Conservation (phyloP, 1,139 yeast genomes). For the Debaryomyces nepalensis region DNA sequence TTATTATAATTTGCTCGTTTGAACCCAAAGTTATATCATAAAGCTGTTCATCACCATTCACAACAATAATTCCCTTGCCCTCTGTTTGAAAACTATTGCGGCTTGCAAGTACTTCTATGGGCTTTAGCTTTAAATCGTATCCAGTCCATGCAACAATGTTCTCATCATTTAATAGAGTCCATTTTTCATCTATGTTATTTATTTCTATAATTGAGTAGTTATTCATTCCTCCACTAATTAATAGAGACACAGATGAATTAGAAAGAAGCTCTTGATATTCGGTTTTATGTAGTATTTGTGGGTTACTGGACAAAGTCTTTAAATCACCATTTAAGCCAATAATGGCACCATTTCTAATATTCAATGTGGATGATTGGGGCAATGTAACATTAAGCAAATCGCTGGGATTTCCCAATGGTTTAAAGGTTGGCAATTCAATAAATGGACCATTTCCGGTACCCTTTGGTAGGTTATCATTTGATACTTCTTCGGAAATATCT, state of each 20-base stretch:
- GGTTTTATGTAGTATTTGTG: conserved; percentile 22
- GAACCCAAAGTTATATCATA: conserved; percentile 33
- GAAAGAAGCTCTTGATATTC: conserved; percentile 34
- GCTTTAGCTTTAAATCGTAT: conserved; percentile 32
- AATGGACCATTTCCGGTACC: conserved; percentile 49
- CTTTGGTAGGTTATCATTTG: conserved; percentile 22
- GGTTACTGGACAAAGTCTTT: conserved; percentile 21
- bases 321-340: conserved; percentile 43
- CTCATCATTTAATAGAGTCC: conserved; percentile 41
- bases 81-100: conserved; percentile 26
- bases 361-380: conserved; percentile 40
- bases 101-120: conserved; percentile 22
- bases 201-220: conserved; percentile 34
- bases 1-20: conserved; percentile 39
- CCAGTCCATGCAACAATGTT: conserved; percentile 54
- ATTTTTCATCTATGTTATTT: conserved; percentile 24
- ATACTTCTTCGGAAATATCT: conserved; percentile 20
- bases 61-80: conserved; percentile 45
- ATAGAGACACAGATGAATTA: conserved; percentile 30
- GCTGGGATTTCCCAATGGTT: conserved; percentile 37
- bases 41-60: conserved; percentile 42
- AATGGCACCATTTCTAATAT: conserved; percentile 36
- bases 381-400: conserved; percentile 38
- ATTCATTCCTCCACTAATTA: conserved; percentile 33
- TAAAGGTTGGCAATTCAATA: conserved; percentile 40